Conservation (phyloP, 768 basidiomycete species). For the Russula foetens region DNA sequence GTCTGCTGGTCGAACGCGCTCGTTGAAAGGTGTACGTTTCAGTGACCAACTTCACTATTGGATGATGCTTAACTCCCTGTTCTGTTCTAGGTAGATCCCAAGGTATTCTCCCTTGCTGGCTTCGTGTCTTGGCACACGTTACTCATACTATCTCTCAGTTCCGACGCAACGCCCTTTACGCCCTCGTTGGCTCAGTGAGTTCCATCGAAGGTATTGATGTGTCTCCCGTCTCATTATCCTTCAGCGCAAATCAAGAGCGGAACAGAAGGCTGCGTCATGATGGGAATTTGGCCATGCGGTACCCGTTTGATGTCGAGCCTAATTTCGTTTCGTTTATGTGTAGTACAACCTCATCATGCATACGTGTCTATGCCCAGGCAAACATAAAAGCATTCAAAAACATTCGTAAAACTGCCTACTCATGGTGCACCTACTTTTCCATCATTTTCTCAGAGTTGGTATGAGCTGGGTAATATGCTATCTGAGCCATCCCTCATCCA, state of each 20-base stretch:
- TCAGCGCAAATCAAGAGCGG: conserved; percentile 61
- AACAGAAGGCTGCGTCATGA: conserved; percentile 45
- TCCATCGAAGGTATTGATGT: neutral
- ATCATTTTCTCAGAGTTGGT: neutral
- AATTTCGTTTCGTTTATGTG: conserved; percentile 3
- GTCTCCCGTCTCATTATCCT: conserved; percentile 5
- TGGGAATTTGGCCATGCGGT: conserved; percentile 3
- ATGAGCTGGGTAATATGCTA: neutral
- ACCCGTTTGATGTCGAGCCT: neutral
- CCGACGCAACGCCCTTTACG: conserved; percentile 73
- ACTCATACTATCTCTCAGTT: conserved; percentile 42
- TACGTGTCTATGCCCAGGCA: conserved; percentile 17
- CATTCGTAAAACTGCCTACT: neutral
- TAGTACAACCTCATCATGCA: conserved; percentile 14
- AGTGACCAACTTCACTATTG: conserved; percentile 39
- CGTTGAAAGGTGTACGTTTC: conserved; percentile 89
- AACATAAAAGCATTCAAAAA: conserved; percentile 24
- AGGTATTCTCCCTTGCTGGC: conserved; percentile 37
- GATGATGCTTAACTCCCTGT: conserved; percentile 3
- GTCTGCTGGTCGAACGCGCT: conserved; percentile 57
- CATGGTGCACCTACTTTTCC: neutral
- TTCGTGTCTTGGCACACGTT: neutral
- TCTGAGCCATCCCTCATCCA: neutral
- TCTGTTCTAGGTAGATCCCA: conserved; percentile 59
- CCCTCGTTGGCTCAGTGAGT: conserved; percentile 68